Conservation (phyloP, 2,329 filamentous ascomycete genomes). For the Magnaporthales sp. region DNA sequence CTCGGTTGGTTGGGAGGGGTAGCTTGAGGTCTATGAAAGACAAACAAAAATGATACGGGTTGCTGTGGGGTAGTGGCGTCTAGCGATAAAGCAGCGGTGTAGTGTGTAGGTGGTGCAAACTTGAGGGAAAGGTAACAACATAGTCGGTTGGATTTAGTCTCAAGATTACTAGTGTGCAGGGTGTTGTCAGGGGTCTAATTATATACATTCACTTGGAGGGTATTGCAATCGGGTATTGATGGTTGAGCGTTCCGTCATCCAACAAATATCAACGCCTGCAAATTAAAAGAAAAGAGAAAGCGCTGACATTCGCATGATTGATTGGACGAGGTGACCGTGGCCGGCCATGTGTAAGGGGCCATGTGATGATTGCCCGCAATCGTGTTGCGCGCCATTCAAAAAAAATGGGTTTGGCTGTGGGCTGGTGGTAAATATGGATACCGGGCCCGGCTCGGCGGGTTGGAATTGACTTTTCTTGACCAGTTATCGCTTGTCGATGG, state of each 20-base stretch:
- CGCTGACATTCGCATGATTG: background rate
- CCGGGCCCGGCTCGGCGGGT: background rate
- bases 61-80: background rate
- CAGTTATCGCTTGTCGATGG: background rate
- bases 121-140: background rate
- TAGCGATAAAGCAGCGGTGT: background rate
- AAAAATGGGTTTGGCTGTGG: background rate
- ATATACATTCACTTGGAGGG: background rate
- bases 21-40: background rate
- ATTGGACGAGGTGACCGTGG: background rate
- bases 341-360: background rate
- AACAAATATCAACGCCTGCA: background rate
- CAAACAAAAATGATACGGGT: background rate
- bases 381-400: background rate
- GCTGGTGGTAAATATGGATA: background rate
- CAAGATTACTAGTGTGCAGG: slow-evolving; percentile 2
- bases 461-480: background rate
- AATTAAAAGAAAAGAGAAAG: background rate
- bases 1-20: background rate
- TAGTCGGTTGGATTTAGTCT: background rate
- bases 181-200: background rate
- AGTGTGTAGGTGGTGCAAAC: background rate
- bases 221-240: background rate
- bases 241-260: background rate
- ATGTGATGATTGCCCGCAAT: background rate